Base-by-base conservation (phyloP, 75 land plant species). In the Chamaecyparis obtusa region DNA sequence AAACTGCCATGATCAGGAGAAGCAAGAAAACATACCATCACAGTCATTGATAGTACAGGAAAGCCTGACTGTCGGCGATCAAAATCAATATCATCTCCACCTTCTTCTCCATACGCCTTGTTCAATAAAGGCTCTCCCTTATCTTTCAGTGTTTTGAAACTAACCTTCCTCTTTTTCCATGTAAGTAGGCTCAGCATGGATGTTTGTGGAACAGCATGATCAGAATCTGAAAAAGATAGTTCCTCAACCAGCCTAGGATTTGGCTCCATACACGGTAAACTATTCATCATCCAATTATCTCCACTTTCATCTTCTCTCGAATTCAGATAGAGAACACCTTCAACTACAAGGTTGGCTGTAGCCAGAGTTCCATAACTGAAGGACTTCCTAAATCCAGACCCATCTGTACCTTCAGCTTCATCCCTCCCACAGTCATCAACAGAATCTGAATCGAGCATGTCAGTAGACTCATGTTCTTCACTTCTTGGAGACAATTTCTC, bases 61-160 rank as follows among this genome's bases (percentile, higher is more conserved):
- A 93, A 92, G 72, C 90, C 93, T 57, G 94, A 90, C 71, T 95
- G 97, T 71, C 98, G 87, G 1, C 99, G 95, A 84, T 96, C 97
- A 95, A 88, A 94, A 85, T 98, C 99, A 83, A 98, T 98, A 85
- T 96, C 98, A 91, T 98, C 99, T 7, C 99, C 99, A 83, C 99
- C 99, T 27, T 96, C 95, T 88, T 98, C 99, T 44, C 91, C 95
- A 90, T 92, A 94, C 36, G 93, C 89, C 84, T 96, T 98, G 82
- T 98, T 98, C 78, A 96, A 87, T 7, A 96, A 86, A 27, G 98
- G 98, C 86, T 95, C 98, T 44, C 97, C 99, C 88, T 91, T 96
- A 24, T 93, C 57, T 87, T 93, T 91, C 9, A 93, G 93, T 86
- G 97, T 92, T 87, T 93, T 90, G 86, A 94, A 95, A 85, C 92